Base-by-base conservation (phyloP, 192 early-diverging fungal genomes). In the Funneliformis geosporum region DNA sequence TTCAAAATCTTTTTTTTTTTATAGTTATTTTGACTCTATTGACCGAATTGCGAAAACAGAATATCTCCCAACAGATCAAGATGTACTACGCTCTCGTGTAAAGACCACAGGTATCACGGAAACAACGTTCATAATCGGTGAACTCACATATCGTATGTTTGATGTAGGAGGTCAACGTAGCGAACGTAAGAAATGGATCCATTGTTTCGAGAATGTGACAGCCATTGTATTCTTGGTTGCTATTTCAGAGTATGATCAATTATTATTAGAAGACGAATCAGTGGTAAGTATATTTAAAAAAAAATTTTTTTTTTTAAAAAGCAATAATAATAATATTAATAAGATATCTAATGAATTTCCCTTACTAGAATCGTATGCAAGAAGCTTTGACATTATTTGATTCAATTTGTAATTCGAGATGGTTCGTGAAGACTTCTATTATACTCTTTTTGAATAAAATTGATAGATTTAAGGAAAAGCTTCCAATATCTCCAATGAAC, bases 401-500 rank as follows among this genome's bases (percentile, higher is more conserved):
- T 82, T 96, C 96, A 1, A 98, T 99, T 82, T 99, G 97, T 87
- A 99, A 99, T 86, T 94, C 92, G 78, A 89, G 96, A 76, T 97
- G 96, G 97, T 99, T 99, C 75, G 92, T 94, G 38, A 94, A 95
- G 81, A 99, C 97, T 5, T 96, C 96, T 18, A 96, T 99, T 44
- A 99, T 99, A 81, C 88, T 99, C 60, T 99, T 99, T 91, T 87
- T 99, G 70, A 99, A 99, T 91, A 99, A 99, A 87, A 96, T 99
- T 79, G 97, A 99, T 88, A 88, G 96, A 38, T 97, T 99, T 89
- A 90, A 88, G 73, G 92, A 95, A 80, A 99, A 99, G 87, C 85
- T 99, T 68, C 90, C 90, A 44, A 84, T 87, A 47, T 94, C 91
- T 25, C 95, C 96, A 28, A 89, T 99, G 89, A 80, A 84, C 27